These are phyloP conservation scores for Pseudocercospora ulei DNA, from an alignment of 2,329 filamentous ascomycete genomes.

Conservation along the genomic window DNA sequence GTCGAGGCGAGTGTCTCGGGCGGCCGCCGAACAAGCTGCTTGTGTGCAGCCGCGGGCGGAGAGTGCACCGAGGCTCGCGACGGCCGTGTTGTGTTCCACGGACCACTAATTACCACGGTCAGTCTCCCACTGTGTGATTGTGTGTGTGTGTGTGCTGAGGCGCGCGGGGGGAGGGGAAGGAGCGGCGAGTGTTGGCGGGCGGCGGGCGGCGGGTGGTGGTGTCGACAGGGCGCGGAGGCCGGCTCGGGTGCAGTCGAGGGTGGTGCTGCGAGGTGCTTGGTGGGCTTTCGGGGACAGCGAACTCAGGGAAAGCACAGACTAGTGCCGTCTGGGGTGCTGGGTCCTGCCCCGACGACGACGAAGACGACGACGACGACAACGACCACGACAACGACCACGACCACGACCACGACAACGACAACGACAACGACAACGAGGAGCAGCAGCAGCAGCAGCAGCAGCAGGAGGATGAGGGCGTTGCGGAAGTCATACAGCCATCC, in stretches of 20 bases:
- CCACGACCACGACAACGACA: too few species aligned
- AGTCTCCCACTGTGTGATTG: constrained; percentile 6
- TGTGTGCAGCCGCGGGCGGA: constrained; percentile 3
- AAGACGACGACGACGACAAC: too few species aligned
- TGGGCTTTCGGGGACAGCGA: neutral
- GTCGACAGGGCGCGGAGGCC: neutral
- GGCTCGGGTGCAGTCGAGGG: neutral
- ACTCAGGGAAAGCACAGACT: too few species aligned
- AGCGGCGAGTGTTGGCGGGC: neutral
- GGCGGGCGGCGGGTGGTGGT: neutral
- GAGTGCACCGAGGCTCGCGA: constrained; percentile 2
- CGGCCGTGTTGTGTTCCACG: neutral
- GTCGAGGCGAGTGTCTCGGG: constrained; percentile 7
- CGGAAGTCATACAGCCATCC: too few species aligned
- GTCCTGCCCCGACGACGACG: too few species aligned
- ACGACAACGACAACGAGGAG: too few species aligned
- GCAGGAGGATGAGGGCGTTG: too few species aligned
- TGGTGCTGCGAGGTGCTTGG: neutral
- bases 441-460: too few species aligned
- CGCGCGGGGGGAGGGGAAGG: neutral
- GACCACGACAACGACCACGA: too few species aligned
- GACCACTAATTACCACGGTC: constrained; percentile 5
- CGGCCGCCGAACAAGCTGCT: constrained; percentile 3
- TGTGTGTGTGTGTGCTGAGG: neutral
- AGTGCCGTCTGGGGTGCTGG: too few species aligned